Percentiles rank a stretch among this genome's conserved stretches.
Conservation (phyloP, 2,329 filamentous ascomycete genomes). For the Calonectria naviculata region DNA sequence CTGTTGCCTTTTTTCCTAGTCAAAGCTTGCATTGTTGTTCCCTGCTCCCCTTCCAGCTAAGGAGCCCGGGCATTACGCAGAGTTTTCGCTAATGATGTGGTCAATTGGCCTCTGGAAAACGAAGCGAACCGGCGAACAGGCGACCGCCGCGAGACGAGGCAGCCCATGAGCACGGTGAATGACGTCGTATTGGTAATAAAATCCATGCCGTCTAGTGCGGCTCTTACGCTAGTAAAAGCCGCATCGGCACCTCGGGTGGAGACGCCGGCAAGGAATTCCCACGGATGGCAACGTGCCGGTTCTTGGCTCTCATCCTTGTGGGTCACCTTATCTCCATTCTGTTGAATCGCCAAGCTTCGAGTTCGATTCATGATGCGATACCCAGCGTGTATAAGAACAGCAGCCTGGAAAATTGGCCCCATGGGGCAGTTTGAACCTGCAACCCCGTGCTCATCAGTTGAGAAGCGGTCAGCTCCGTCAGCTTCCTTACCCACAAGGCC, state of each 20-base stretch:
- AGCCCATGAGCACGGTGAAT: background rate
- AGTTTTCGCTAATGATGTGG: background rate
- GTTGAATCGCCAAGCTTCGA: background rate
- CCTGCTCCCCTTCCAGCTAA: background rate
- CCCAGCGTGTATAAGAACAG: background rate
- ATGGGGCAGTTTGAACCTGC: background rate
- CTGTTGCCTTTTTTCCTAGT: background rate
- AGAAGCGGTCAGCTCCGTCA: slow-evolving; percentile 1
- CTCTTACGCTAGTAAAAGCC: slow-evolving; percentile 18
- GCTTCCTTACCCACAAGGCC: background rate
- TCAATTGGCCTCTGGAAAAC: background rate
- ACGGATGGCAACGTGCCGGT: background rate
- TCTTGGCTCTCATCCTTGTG: slow-evolving; percentile 9
- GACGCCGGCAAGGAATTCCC: background rate
- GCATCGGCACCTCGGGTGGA: background rate
- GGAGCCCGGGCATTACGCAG: background rate
- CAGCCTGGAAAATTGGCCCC: background rate
- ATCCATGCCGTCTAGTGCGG: slow-evolving; percentile 14
- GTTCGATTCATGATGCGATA: slow-evolving; percentile 2
- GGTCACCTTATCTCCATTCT: background rate
- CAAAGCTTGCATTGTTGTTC: no score
- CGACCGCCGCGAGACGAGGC: background rate
- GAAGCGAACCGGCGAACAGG: background rate
- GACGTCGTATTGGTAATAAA: slow-evolving; percentile 16
- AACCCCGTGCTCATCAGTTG: background rate